Evolutionary conservation across 164 flowering plant genomes (phyloP), one percentile per base, ranked within the genome.

Genomic region (Paratinospora sagittata): DNA sequence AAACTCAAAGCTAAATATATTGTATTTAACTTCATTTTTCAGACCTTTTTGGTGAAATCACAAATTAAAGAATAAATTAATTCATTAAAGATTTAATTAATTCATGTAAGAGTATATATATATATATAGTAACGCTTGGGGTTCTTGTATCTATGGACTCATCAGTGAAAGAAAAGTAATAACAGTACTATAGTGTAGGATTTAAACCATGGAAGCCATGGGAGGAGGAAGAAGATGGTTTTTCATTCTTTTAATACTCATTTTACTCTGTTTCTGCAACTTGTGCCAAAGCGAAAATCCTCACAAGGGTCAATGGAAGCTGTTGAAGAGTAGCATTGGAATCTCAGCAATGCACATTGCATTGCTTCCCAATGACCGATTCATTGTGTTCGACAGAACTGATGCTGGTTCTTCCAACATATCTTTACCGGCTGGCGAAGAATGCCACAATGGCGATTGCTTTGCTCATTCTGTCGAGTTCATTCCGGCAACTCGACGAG

Each of bases 381-480:
- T 84, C 49, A 45, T 86, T 6, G 62, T 63, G 1, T 86, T 77
- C 61, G 89, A 86, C 61, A 57, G 86, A 6, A 80, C 84, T 0
- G 69, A 78, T 13, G 21, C 58, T 57, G 87, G 87, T 8, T 78
- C 73, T 3, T 85, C 88, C 45, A 83, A 84, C 67, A 63, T 85
- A 16, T 49, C 81, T 23, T 75, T 82, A 0, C 84, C 86, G 0
- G 19, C 26, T 0, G 76, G 73, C 9, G 65, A 30, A 4, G 80
- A 43, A 17, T 19, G n/a, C 24, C 34, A 76, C 27, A 60, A 23
- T 12, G 7, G 2, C 0, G 87, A 84, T 21, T 87, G 89, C 81
- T 68, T 33, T 2, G 86, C 84, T 6, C 90, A 87, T 55, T 83
- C 89, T 0, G 71, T 84, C 0, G 89, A 85, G 39, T 81, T 68